phyloP scores from a whole-genome alignment of 176 grass and related monocot genomes.

The Rhipidocladum racemiflorum region DNA sequence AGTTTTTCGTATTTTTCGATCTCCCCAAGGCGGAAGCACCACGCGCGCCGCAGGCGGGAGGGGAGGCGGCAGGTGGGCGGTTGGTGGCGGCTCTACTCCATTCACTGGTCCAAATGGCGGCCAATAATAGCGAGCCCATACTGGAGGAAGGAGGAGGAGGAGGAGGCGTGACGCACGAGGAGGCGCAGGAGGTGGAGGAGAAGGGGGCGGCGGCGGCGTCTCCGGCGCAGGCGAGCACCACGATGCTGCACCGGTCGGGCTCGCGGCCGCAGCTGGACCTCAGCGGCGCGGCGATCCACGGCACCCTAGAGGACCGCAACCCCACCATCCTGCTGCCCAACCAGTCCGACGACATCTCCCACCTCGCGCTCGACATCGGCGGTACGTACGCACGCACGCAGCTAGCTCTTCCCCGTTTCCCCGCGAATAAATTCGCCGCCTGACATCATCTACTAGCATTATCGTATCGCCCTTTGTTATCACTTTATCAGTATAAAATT shows the following conservation, averaged over 20 bases:
- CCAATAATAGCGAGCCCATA: slow-evolving; percentile 48
- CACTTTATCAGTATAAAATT: not conserved
- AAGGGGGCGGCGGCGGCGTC: not conserved
- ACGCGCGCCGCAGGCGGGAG: not conserved
- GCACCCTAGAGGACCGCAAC: slow-evolving; percentile 77
- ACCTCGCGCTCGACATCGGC: slow-evolving; percentile 91
- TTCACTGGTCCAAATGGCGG: slow-evolving; percentile 45
- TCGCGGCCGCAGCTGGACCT: slow-evolving; percentile 92
- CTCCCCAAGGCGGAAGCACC: slow-evolving; percentile 30
- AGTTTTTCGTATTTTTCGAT: slow-evolving; percentile 38
- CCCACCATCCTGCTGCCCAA: slow-evolving; percentile 91
- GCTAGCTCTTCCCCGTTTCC: not conserved
- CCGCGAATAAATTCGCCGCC: not conserved
- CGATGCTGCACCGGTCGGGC: slow-evolving; percentile 64
- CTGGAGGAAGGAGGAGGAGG: slow-evolving; percentile 1
- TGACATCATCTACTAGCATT: not conserved
- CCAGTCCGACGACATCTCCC: slow-evolving; percentile 95
- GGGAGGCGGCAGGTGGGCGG: slow-evolving; percentile 30
- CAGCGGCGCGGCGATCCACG: slow-evolving; percentile 90
- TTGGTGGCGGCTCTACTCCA: slow-evolving; percentile 46
- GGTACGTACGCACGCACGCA: slow-evolving; percentile 39
- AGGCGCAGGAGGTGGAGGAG: not conserved
- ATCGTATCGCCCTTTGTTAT: not conserved
- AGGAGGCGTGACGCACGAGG: slow-evolving; percentile 39
- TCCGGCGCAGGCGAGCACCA: not conserved